Evolutionary conservation across 257 asterid genomes (phyloP).

Genomic region (Nicotiana benthamiana): DNA sequence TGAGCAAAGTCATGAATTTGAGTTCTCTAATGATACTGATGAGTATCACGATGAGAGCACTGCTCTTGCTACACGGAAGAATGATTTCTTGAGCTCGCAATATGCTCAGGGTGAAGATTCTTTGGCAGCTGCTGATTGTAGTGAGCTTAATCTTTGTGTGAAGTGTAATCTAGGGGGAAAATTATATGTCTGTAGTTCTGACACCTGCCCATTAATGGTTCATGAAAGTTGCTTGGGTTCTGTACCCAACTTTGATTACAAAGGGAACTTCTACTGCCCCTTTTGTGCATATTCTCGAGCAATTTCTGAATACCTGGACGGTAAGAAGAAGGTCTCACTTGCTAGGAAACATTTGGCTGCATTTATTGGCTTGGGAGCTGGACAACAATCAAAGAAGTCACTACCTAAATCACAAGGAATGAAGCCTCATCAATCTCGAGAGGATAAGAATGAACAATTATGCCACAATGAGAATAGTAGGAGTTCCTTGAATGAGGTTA

Average conservation of each 20-base stretch:
- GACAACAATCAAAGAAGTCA: slow-evolving; percentile 15
- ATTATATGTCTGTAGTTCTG: slow-evolving; percentile 39
- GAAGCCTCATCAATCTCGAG: neutral
- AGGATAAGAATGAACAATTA: neutral
- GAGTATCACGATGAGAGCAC: slow-evolving; percentile 34
- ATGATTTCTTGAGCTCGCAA: slow-evolving; percentile 43
- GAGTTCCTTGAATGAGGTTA: slow-evolving; percentile 4
- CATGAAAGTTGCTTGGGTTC: slow-evolving; percentile 60
- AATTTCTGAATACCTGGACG: slow-evolving; percentile 36
- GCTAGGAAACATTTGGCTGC: slow-evolving; percentile 46
- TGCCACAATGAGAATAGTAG: neutral
- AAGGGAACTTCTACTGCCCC: slow-evolving; percentile 52
- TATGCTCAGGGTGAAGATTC: slow-evolving; percentile 40
- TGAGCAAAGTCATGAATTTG: slow-evolving; percentile 12
- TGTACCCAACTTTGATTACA: slow-evolving; percentile 30
- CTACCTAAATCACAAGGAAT: neutral
- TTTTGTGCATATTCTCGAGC: slow-evolving; percentile 73
- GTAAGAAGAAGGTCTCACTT: slow-evolving; percentile 33
- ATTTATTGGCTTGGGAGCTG: slow-evolving; percentile 30
- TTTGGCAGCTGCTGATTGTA: slow-evolving; percentile 27
- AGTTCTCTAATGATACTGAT: slow-evolving; percentile 28
- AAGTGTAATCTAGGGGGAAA: slow-evolving; percentile 44
- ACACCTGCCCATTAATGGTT: slow-evolving; percentile 40
- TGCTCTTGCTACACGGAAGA: slow-evolving; percentile 33
- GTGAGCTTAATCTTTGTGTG: slow-evolving; percentile 37